Evolutionary conservation across 2,329 filamentous ascomycete species (phyloP).

Genomic region (Ophiostoma sp.): DNA sequence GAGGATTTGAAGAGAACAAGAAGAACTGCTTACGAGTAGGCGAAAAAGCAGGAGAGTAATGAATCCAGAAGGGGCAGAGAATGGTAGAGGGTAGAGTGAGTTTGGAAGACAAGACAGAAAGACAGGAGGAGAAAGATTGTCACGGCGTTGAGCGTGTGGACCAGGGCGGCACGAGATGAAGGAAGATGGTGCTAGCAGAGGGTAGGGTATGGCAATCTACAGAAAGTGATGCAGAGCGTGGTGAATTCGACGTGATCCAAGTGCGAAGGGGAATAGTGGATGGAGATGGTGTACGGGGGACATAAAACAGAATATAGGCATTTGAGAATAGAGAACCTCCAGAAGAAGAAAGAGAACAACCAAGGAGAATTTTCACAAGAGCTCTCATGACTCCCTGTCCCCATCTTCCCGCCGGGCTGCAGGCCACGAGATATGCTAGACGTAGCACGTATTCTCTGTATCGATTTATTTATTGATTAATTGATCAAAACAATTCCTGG

Average conservation of each 20-base stretch:
- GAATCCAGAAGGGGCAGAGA: background rate
- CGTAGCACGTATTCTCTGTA: background rate
- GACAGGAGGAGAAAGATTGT: background rate
- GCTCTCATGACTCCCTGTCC: conserved; percentile 1
- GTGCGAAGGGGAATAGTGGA: too few relatives aligned
- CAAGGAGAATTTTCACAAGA: background rate
- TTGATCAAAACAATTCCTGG: background rate
- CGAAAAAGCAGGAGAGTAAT: background rate
- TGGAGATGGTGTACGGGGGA: background rate
- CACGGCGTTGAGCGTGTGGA: background rate
- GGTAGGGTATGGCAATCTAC: background rate
- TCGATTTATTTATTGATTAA: background rate
- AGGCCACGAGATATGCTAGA: conserved; percentile 1
- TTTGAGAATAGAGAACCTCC: background rate
- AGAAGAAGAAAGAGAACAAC: background rate
- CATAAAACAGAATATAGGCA: background rate
- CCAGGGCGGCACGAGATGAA: background rate
- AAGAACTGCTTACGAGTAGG: background rate
- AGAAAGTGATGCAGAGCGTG: background rate
- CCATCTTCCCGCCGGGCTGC: conserved; percentile 2
- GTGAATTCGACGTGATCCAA: too few relatives aligned
- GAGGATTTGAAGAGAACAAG: background rate
- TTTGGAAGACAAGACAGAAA: background rate
- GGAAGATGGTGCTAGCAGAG: background rate
- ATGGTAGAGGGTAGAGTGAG: background rate